Evolutionary conservation across 768 basidiomycete genomes (phyloP).

Genomic region (Panaeolus papilionaceus): DNA sequence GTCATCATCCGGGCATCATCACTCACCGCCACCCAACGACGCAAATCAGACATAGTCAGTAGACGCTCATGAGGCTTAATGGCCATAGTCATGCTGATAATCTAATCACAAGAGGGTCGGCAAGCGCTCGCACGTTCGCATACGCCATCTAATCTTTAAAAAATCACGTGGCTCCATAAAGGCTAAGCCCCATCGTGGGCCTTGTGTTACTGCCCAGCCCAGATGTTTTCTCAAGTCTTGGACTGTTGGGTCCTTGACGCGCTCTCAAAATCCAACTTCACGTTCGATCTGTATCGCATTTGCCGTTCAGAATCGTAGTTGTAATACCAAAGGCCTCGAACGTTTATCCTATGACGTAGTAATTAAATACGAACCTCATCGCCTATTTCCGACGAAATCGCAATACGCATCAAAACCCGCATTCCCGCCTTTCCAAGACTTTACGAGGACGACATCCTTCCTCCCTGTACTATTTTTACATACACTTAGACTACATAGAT

Average conservation of each 20-base stretch:
- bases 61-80: constrained; percentile 12
- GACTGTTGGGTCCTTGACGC: background rate
- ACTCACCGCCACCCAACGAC: constrained; percentile 4
- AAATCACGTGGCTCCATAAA: constrained; percentile 11
- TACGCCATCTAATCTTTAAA: background rate
- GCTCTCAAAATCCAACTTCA: background rate
- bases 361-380: too few relatives aligned
- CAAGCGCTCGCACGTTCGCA: constrained; percentile 2
- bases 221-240: background rate
- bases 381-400: too few relatives aligned
- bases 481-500: too few relatives aligned
- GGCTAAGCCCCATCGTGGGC: constrained; percentile 4
- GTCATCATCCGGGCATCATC: background rate
- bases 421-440: background rate
- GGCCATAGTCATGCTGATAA: background rate
- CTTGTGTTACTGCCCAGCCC: background rate
- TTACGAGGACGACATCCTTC: background rate
- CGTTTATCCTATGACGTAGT: background rate
- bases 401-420: background rate
- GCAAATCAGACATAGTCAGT: background rate
- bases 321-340: background rate
- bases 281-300: background rate
- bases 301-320: too few relatives aligned
- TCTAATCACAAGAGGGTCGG: constrained; percentile 7
- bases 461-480: background rate